phyloP scores from a whole-genome alignment of 495 filamentous ascomycete genomes.

The Rusavskia elegans region DNA sequence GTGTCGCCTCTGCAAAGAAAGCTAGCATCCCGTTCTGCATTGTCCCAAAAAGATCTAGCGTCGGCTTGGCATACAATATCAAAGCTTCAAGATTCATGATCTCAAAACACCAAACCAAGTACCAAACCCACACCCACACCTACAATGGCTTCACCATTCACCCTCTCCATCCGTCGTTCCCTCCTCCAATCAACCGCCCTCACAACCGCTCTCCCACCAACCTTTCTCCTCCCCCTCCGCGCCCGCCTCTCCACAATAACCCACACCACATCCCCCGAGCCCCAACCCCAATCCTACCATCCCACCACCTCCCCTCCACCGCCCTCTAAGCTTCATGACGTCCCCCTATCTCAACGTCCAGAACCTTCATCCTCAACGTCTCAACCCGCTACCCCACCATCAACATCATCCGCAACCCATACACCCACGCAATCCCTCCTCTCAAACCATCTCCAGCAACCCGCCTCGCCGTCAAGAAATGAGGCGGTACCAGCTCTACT shows the following conservation, averaged over 20 bases:
- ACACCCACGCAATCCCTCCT: slow-evolving; percentile 1
- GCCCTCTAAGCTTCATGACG: slow-evolving; percentile 14
- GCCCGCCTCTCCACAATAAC: slow-evolving; percentile 10
- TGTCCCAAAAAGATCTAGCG: no score
- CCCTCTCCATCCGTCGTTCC: background rate
- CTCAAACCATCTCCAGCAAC: slow-evolving; percentile 14
- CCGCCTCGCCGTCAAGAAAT: slow-evolving; percentile 14
- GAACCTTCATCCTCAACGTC: background rate
- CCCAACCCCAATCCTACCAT: slow-evolving; percentile 21
- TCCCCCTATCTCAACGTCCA: slow-evolving; percentile 5
- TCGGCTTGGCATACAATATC: no score
- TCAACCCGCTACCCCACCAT: background rate
- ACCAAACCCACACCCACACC: background rate
- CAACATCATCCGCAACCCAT: background rate
- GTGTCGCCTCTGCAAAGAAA: no score
- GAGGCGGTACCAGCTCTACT: slow-evolving; percentile 41
- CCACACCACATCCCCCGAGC: slow-evolving; percentile 8
- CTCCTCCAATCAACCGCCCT: background rate
- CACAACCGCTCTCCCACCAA: slow-evolving; percentile 4
- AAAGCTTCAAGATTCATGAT: no score
- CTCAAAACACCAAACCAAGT: no score
- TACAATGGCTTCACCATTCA: background rate
- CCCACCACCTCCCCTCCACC: slow-evolving; percentile 16
- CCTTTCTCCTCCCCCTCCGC: slow-evolving; percentile 18
- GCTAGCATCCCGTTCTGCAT: no score